Percentiles rank a stretch among this genome's conserved stretches.
Conservation (phyloP, 2,329 filamentous ascomycete genomes). For the Coleophoma eucalyptorum region DNA sequence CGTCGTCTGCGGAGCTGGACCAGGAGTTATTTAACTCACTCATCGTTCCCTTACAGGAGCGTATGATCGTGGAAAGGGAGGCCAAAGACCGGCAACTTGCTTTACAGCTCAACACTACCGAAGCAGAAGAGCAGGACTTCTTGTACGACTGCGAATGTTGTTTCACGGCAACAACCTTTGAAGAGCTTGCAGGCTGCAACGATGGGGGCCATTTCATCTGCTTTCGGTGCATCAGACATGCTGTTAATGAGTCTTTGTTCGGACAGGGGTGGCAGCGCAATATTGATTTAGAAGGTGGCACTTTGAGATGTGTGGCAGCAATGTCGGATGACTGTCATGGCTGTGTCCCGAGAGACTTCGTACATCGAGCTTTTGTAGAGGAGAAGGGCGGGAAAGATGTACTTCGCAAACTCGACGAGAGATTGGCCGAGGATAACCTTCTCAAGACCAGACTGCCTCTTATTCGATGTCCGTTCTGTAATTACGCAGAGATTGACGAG, state of each 20-base stretch:
- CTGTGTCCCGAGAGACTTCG: constrained; percentile 64
- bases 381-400: constrained; percentile 69
- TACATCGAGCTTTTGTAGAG: constrained; percentile 68
- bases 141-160: constrained; percentile 75
- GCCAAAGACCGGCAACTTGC: constrained; percentile 50
- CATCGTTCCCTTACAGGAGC: constrained; percentile 47
- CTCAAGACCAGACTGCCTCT: constrained; percentile 71
- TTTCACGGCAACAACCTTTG: constrained; percentile 66
- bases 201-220: constrained; percentile 69
- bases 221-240: constrained; percentile 76
- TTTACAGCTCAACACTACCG: constrained; percentile 48
- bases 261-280: constrained; percentile 88
- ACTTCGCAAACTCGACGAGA: constrained; percentile 72
- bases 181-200: constrained; percentile 71
- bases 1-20: constrained; percentile 62
- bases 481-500: constrained; percentile 85
- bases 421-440: constrained; percentile 73
- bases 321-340: constrained; percentile 68
- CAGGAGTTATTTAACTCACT: constrained; percentile 57
- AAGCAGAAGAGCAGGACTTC: constrained; percentile 53
- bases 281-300: constrained; percentile 68
- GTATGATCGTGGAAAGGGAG: constrained; percentile 39
- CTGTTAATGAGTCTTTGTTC: constrained; percentile 83
- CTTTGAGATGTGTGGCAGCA: constrained; percentile 79
- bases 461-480: constrained; percentile 84